A percentile compares a stretch with the other conserved stretches of the same genome.
These are phyloP conservation scores for Saxophila tyrrhenica DNA, from an alignment of 495 filamentous ascomycete genomes.

Conservation along the genomic window DNA sequence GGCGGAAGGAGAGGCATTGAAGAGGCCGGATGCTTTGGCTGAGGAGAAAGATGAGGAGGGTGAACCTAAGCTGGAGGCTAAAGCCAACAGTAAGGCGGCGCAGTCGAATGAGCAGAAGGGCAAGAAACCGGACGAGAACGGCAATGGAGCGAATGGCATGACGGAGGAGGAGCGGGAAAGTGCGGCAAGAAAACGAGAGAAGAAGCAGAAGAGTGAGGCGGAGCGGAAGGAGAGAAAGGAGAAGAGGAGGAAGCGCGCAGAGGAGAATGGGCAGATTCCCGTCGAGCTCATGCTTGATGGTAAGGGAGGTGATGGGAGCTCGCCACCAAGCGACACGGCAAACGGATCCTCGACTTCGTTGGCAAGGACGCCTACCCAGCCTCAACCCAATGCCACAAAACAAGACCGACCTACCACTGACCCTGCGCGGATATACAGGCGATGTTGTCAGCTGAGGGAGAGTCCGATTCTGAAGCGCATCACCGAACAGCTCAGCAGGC, in stretches of 20 bases:
- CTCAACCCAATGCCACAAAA: conserved; percentile 30
- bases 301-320: not conserved
- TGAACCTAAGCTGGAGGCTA: conserved; percentile 34
- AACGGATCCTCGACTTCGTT: not conserved
- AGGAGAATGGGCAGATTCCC: conserved; percentile 70
- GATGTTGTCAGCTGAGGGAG: conserved; percentile 89
- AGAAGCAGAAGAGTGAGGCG: conserved; percentile 82
- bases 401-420: conserved; percentile 74
- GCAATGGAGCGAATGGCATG: not conserved
- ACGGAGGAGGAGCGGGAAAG: conserved; percentile 33
- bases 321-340: not conserved
- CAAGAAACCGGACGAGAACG: not conserved
- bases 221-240: conserved; percentile 80
- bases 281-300: conserved; percentile 57
- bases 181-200: conserved; percentile 59
- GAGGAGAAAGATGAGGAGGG: conserved; percentile 44
- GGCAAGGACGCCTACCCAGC: not conserved
- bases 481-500: conserved; percentile 59
- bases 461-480: conserved; percentile 81
- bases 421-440: conserved; percentile 81
- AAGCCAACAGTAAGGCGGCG: conserved; percentile 13
- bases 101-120: not conserved
- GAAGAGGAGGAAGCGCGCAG: conserved; percentile 62
- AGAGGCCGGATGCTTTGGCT: conserved; percentile 44
- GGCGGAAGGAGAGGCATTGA: conserved; percentile 57